Evolutionary conservation across 257 asterid species (phyloP).

Genomic region (Nicotiana knightiana): DNA sequence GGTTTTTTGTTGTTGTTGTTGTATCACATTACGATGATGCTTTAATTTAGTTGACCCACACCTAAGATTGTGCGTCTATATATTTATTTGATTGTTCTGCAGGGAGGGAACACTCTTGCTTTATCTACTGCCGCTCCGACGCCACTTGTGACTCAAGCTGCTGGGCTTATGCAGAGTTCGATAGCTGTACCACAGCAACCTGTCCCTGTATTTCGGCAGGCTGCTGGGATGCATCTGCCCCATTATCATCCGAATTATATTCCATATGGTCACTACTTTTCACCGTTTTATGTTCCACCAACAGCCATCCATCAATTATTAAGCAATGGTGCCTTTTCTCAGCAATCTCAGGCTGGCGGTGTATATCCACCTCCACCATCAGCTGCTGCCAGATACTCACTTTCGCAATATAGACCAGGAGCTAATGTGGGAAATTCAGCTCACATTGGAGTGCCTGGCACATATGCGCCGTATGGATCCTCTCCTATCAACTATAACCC

Average conservation of each 20-base stretch:
- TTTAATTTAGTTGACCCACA: background rate
- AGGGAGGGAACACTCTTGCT: constrained; percentile 59
- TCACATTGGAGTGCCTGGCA: constrained; percentile 64
- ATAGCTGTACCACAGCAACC: constrained; percentile 59
- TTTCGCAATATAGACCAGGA: constrained; percentile 75
- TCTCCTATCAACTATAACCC: constrained; percentile 54
- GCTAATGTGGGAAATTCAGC: constrained; percentile 55
- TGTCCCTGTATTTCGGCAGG: constrained; percentile 68
- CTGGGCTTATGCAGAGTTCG: constrained; percentile 75
- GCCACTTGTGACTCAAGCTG: constrained; percentile 70
- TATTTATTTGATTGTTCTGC: constrained; percentile 32
- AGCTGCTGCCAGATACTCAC: constrained; percentile 65
- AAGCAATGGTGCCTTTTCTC: constrained; percentile 68
- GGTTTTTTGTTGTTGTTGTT: no score
- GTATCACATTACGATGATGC: background rate
- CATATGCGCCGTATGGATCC: constrained; percentile 68
- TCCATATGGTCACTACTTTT: constrained; percentile 74
- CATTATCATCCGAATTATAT: constrained; percentile 74
- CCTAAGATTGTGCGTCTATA: constrained; percentile 9
- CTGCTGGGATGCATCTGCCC: constrained; percentile 73
- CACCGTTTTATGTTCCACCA: constrained; percentile 71
- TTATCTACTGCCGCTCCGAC: constrained; percentile 65
- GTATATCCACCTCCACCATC: constrained; percentile 68
- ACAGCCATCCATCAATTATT: constrained; percentile 73
- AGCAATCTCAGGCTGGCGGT: constrained; percentile 74